Base-by-base conservation (phyloP, 2,329 filamentous ascomycete genomes). In the Aspergillus intermedius region DNA sequence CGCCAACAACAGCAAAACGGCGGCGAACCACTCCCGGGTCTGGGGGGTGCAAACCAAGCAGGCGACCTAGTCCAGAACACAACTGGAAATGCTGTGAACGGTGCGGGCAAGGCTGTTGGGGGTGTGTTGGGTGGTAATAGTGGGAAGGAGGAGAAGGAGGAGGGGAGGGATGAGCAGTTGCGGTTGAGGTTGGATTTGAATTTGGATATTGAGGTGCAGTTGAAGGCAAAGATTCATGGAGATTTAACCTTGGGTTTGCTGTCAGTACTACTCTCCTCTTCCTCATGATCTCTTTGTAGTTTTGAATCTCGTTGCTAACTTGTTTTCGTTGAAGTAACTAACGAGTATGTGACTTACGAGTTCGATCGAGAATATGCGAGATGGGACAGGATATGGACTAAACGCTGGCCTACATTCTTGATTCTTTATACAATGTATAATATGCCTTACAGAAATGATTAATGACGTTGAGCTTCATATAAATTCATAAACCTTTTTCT, bases 211-310 rank as follows among this genome's bases (percentile, higher is more conserved):
- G 88, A 93, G 68, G 87, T 93, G 53, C 85, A 89, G 60, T 77
- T 93, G 52, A 93, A 93, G 76, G 88, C 88, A 17, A 84, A 85
- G 68, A 90, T 93, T 56, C 83, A 90, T 60, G 89, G 89, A 62
- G 89, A 94, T 72, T 71, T 94, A 55, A 90, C 87, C 30, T 70
- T 93, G 55, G 85, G 83, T 55, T 76, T 93, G 62, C 81, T 86
- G 86, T 88, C 78, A 75, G 81, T 83, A n/a, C 4, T 35, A 2
- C n/a, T 35, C 13, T 15, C 13, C n/a, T 12, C n/a, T 15, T 8
- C 13, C 2, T 15, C 13, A 5, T n/a, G n/a, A 15, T 6, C 12
- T 35, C 9, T 28, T 3, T 2, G 4, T 25, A 1, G 7, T 25
- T 19, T 2, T 25, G 23, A 9, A 3, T 28, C 9, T 28, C 3